Evolutionary conservation across 768 basidiomycete genomes (phyloP).

Genomic region (Pholiota molesta): DNA sequence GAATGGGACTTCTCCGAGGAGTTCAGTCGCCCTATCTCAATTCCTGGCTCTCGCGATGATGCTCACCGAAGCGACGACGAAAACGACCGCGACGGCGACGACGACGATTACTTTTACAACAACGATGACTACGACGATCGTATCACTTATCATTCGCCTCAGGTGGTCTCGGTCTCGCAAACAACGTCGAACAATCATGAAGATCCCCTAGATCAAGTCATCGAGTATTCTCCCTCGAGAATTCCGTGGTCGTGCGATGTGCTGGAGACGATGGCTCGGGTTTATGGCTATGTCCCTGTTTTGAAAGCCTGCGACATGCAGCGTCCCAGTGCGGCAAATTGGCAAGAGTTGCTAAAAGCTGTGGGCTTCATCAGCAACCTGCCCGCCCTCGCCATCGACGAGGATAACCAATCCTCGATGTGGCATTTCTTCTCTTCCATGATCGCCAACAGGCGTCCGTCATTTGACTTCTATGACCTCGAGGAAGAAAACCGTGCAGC

Average conservation of each 20-base stretch:
- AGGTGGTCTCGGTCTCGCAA: neutral
- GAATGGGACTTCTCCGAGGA: too few relatives aligned
- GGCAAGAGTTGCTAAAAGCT: neutral
- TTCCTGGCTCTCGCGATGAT: too few relatives aligned
- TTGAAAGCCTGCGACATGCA: too few relatives aligned
- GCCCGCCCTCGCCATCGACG: neutral
- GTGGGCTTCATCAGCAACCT: neutral
- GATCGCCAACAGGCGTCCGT: neutral
- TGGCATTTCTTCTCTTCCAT: neutral
- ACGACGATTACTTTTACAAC: neutral
- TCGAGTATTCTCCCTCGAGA: neutral
- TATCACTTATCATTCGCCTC: neutral
- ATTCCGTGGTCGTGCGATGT: too few relatives aligned
- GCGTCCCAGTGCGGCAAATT: too few relatives aligned
- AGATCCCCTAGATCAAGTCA: neutral
- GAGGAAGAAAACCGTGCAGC: neutral
- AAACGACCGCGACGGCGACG: neutral
- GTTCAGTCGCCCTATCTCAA: too few relatives aligned
- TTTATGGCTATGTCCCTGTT: too few relatives aligned
- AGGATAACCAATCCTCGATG: neutral
- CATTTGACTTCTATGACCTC: neutral
- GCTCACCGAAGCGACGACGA: too few relatives aligned
- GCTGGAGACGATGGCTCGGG: too few relatives aligned
- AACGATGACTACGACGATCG: neutral
- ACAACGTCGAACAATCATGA: too few relatives aligned